Conservation (phyloP, 1,284 basidiomycete species). For the Microbotryomycetes sp. region DNA sequence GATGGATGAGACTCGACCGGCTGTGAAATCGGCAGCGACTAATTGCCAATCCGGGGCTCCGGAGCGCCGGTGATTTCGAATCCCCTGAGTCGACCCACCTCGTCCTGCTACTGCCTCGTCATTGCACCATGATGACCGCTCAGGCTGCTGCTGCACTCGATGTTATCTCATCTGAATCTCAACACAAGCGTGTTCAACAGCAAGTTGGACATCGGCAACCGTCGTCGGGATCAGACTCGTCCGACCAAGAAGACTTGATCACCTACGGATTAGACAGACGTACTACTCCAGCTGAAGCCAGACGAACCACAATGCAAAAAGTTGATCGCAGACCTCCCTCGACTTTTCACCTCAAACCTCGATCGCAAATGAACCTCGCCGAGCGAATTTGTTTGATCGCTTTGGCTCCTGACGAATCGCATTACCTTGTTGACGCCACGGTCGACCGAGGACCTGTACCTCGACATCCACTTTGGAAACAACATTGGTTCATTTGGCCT, state of each 20-base stretch:
- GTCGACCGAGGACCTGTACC: slow-evolving; percentile 19
- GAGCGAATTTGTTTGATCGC: neutral
- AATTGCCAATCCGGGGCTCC: too few relatives aligned
- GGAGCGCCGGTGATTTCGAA: too few relatives aligned
- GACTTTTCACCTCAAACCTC: neutral
- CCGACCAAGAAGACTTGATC: neutral
- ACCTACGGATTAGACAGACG: too few relatives aligned
- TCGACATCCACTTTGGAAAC: neutral
- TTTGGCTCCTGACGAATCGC: neutral
- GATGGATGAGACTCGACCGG: too few relatives aligned
- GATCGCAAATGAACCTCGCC: neutral
- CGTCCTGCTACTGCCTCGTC: too few relatives aligned
- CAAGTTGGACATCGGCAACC: neutral
- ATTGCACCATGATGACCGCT: neutral
- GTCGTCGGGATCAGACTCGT: neutral
- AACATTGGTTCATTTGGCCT: slow-evolving; percentile 18
- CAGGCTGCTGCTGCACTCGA: neutral
- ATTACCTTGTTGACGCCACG: slow-evolving; percentile 1
- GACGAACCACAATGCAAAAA: neutral
- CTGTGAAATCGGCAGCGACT: too few relatives aligned
- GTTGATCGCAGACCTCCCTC: neutral
- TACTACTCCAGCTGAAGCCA: too few relatives aligned
- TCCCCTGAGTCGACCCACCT: too few relatives aligned
- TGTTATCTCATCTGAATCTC: neutral
- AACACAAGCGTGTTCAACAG: too few relatives aligned